A percentile compares a stretch with the other conserved stretches of the same genome.
phyloP scores from a whole-genome alignment of 805 yeast species.

The Kuraishia piskuri region DNA sequence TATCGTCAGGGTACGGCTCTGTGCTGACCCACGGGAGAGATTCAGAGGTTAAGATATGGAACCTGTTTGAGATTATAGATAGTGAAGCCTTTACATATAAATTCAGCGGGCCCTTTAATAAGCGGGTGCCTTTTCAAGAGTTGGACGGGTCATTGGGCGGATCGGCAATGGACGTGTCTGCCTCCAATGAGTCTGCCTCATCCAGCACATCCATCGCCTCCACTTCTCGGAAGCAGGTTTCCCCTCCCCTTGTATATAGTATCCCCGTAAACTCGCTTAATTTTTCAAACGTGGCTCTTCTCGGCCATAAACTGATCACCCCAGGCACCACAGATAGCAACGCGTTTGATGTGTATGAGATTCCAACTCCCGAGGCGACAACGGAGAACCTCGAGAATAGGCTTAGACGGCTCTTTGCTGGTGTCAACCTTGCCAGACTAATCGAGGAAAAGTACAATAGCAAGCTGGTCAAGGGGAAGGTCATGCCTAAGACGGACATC shows the following conservation, averaged over 20 bases:
- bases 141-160: too few species aligned
- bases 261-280: slow-evolving; percentile 70
- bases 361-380: too few species aligned
- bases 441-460: slow-evolving; percentile 14
- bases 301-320: slow-evolving; percentile 29
- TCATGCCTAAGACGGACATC: slow-evolving; percentile 8
- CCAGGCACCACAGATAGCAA: slow-evolving; percentile 63
- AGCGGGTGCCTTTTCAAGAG: slow-evolving; percentile 9
- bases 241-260: slow-evolving; percentile 19
- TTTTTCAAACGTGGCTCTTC: slow-evolving; percentile 51
- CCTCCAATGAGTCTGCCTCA: too few species aligned
- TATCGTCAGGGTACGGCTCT: slow-evolving; percentile 24
- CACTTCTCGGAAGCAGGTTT: too few species aligned
- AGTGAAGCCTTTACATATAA: slow-evolving; percentile 9
- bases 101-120: slow-evolving; percentile 10
- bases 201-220: too few species aligned
- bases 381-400: neutral
- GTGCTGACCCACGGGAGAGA: slow-evolving; percentile 64
- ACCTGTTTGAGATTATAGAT: slow-evolving; percentile 15
- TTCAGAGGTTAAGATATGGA: slow-evolving; percentile 43
- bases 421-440: slow-evolving; percentile 20
- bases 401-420: slow-evolving; percentile 24
- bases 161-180: too few species aligned
- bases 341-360: slow-evolving; percentile 50
- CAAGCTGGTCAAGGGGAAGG: slow-evolving; percentile 10